Conservation (phyloP, 768 basidiomycete species). For the Floccularia luteovirens region DNA sequence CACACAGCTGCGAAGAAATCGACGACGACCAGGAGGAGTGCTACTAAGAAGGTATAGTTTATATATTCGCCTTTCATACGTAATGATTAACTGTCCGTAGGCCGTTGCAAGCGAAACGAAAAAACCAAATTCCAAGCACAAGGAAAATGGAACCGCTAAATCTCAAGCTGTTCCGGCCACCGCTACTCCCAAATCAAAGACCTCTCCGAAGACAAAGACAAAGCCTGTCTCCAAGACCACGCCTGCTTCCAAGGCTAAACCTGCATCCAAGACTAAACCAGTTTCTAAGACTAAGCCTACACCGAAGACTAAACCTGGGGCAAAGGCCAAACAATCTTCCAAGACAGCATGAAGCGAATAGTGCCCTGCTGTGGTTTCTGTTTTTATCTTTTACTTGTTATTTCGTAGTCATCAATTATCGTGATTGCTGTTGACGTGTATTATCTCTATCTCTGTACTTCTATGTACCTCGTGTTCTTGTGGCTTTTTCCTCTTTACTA, state of each 20-base stretch:
- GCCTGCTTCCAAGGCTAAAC: slow-evolving; percentile 14
- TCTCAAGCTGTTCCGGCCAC: slow-evolving; percentile 20
- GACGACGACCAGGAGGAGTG: slow-evolving; percentile 32
- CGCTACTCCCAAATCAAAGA: slow-evolving; percentile 17
- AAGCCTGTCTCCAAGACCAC: slow-evolving; percentile 17
- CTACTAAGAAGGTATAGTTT: slow-evolving; percentile 52
- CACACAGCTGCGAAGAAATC: slow-evolving; percentile 17
- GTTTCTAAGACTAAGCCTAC: slow-evolving; percentile 23
- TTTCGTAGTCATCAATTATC: no score
- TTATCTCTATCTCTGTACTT: neutral
- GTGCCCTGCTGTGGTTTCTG: neutral
- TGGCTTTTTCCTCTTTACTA: neutral
- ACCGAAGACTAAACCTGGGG: slow-evolving; percentile 19
- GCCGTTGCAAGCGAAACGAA: slow-evolving; percentile 30
- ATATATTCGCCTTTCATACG: neutral
- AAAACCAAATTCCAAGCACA: slow-evolving; percentile 25
- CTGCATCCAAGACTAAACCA: slow-evolving; percentile 19
- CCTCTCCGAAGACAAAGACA: slow-evolving; percentile 19
- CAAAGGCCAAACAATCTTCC: no score
- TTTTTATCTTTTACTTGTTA: neutral
- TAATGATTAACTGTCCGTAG: slow-evolving; percentile 11
- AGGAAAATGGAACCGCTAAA: slow-evolving; percentile 16
- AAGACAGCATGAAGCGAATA: slow-evolving; percentile 8
- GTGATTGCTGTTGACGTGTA: no score
- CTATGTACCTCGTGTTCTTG: neutral